Conservation (phyloP, 2,329 filamentous ascomycete genomes). For the Botrytis cinerea region DNA sequence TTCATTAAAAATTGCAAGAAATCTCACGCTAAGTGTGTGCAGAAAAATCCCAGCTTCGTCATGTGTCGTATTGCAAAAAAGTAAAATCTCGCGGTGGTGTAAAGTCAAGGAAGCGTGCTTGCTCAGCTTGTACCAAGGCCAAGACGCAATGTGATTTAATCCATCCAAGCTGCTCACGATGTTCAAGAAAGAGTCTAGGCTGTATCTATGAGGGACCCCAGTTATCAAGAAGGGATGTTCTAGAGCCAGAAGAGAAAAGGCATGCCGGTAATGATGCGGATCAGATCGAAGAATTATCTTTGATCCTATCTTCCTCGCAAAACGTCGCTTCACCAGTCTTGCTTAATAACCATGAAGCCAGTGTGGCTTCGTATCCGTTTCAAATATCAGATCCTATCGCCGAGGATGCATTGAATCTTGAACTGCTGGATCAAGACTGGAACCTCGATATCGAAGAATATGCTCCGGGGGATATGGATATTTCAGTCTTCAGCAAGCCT, state of each 20-base stretch:
- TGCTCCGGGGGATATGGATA: neutral
- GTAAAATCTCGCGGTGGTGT: slow-evolving; percentile 18
- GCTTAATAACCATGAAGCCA: neutral
- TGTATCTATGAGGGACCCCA: slow-evolving; percentile 25
- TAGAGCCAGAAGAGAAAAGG: too few relatives aligned
- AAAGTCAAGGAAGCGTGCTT: slow-evolving; percentile 30
- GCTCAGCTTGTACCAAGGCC: slow-evolving; percentile 27
- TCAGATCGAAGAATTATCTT: neutral
- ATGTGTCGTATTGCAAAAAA: slow-evolving; percentile 30
- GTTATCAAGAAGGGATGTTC: neutral
- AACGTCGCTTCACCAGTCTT: neutral
- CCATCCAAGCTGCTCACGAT: slow-evolving; percentile 30
- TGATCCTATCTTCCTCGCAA: neutral
- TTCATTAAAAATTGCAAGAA: neutral
- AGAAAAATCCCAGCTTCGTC: slow-evolving; percentile 31
- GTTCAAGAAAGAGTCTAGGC: slow-evolving; percentile 21
- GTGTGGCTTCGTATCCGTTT: neutral
- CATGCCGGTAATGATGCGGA: neutral
- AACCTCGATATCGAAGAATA: neutral
- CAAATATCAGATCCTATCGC: neutral
- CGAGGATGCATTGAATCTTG: neutral
- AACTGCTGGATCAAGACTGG: neutral
- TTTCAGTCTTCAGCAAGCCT: neutral
- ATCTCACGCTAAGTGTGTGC: neutral
- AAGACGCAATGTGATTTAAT: slow-evolving; percentile 31